These are phyloP conservation scores for Phytopythium litorale DNA, from an alignment of 352 stramenopile genomes.

Conservation along the genomic window DNA sequence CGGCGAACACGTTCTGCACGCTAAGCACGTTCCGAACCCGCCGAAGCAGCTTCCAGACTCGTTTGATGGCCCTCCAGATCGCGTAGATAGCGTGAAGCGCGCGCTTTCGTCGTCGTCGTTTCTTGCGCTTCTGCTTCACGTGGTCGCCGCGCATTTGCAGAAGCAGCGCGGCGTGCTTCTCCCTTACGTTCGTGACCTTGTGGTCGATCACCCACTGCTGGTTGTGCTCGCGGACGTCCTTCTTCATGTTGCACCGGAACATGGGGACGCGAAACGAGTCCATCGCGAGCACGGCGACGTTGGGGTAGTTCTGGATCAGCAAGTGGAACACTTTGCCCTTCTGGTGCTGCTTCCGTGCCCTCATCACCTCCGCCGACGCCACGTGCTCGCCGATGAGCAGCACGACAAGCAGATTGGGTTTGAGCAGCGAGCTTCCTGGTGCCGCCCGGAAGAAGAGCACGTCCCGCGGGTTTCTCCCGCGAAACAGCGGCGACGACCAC, in stretches of 20 bases:
- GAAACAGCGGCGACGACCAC: conserved; percentile 42
- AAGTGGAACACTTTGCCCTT: conserved; percentile 70
- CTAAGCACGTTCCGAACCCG: conserved; percentile 46
- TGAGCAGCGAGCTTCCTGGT: conserved; percentile 53
- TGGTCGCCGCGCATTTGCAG: conserved; percentile 50
- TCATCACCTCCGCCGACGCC: conserved; percentile 35
- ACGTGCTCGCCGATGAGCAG: conserved; percentile 66
- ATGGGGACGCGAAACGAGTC: conserved; percentile 65
- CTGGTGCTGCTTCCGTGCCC: conserved; percentile 48
- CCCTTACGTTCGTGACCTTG: conserved; percentile 31
- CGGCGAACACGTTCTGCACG: conserved; percentile 64
- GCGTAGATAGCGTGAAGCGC: conserved; percentile 21
- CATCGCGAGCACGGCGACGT: conserved; percentile 58
- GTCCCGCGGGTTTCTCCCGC: conserved; percentile 51
- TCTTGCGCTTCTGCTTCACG: conserved; percentile 8
- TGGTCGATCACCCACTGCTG: conserved; percentile 63
- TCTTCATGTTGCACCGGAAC: conserved; percentile 61
- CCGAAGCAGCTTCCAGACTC: conserved; percentile 46
- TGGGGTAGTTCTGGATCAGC: conserved; percentile 64
- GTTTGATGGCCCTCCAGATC: conserved; percentile 35
- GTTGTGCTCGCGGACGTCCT: conserved; percentile 48
- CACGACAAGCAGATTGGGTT: conserved; percentile 52
- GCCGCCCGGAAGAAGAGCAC: conserved; percentile 69
- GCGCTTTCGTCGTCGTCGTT: conserved; percentile 20
- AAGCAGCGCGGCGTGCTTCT: conserved; percentile 44